These are phyloP conservation scores for Gossypium stocksii DNA, from an alignment of 345 rosid genomes.

Conservation along the genomic window DNA sequence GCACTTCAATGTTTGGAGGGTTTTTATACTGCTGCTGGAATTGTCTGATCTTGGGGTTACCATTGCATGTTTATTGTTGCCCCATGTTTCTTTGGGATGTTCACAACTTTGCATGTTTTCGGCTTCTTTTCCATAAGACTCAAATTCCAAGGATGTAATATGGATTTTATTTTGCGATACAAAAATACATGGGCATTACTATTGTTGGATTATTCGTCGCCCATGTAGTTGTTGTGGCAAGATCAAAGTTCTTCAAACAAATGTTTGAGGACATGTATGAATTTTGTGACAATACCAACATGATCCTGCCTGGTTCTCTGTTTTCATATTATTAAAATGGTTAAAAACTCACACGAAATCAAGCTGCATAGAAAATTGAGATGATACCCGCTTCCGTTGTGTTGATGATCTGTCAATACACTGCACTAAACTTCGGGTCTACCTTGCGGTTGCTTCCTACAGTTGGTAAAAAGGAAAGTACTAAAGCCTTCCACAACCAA, in stretches of 20 bases:
- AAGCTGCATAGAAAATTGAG: background rate
- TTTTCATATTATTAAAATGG: slow-evolving; percentile 22
- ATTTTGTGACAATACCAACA: slow-evolving; percentile 75
- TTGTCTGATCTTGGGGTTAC: background rate
- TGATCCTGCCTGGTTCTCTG: slow-evolving; percentile 86
- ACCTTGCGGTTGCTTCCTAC: slow-evolving; percentile 91
- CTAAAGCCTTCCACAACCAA: too few relatives aligned
- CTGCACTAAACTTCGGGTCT: slow-evolving; percentile 80
- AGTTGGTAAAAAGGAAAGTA: slow-evolving; percentile 29
- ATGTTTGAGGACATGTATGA: slow-evolving; percentile 29
- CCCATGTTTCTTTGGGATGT: background rate
- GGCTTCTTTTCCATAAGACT: background rate
- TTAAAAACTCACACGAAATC: slow-evolving; percentile 21
- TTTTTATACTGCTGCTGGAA: background rate
- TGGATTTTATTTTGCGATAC: too few relatives aligned
- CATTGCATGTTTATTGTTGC: background rate
- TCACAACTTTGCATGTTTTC: background rate
- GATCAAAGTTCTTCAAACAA: too few relatives aligned
- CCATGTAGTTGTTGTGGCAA: too few relatives aligned
- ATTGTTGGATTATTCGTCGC: too few relatives aligned
- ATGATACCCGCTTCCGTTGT: slow-evolving; percentile 19
- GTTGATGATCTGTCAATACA: slow-evolving; percentile 62
- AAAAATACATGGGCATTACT: too few relatives aligned
- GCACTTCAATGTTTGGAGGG: background rate
- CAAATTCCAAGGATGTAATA: too few relatives aligned